Base-by-base conservation (phyloP, 441 rosid genomes). In the Breynia disticha region DNA sequence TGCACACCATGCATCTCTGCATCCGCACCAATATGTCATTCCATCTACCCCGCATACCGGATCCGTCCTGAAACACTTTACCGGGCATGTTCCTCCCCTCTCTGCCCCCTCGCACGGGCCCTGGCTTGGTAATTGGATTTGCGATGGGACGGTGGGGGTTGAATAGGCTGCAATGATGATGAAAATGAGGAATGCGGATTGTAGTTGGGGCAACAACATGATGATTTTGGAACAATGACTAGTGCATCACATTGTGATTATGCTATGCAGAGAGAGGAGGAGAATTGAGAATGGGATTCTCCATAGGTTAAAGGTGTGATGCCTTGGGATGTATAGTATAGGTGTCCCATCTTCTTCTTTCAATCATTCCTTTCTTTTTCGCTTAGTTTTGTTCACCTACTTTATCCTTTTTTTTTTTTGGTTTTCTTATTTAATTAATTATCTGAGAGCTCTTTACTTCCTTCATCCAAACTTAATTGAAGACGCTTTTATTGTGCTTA, bases 1-100 rank as follows among this genome's bases (percentile, higher is more conserved):
- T 15, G 76, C 77, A 41, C 94, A 87, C 19, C 63, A 56, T 0
- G 96, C 90, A 19, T 87, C 88, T 1, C 64, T 68, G 56, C 96
- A 78, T 16, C 96, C 90, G 48, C 94, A 83, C 89, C 82, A 78
- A 59, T 85, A 84, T 21, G 94, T 87, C 16, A 87, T 77, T 28
- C 89, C 89, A 57, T 87, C 72, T 2, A 59, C 77, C 43, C 88
- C 90, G 35, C 90, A 84, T 4, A 84, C 94, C 1, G 88, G 94
- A 60, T 81, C 90, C 43, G 86, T 61, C 38, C 90, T 73, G 55
- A 88, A 85, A 71, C 96, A 87, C 42, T 70, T 82, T n/a, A 84
- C 72, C 0, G 96, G 78, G 51, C 96, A 87, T 13, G 69, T 66
- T 1, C 57, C 44, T 12, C 75, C 69, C 20, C 18, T 62, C 24